Conservation (phyloP, 1,139 yeast genomes). For the Kodamaea derodonti region DNA sequence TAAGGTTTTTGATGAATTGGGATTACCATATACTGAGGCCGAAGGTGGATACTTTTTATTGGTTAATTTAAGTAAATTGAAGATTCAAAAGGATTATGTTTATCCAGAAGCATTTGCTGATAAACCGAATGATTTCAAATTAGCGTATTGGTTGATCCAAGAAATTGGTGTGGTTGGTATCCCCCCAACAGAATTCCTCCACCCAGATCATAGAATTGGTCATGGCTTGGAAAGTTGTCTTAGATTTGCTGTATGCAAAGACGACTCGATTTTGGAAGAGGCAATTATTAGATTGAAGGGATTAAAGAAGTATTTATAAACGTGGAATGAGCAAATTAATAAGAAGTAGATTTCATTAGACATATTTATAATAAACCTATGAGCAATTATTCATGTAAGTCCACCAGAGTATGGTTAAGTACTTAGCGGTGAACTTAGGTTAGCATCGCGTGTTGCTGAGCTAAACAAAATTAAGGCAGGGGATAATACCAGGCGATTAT, state of each 20-base stretch:
- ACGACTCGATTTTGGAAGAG: slow-evolving; percentile 69
- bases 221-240: slow-evolving; percentile 77
- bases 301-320: slow-evolving; percentile 52
- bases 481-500: no score
- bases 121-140: slow-evolving; percentile 75
- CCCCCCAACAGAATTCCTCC: slow-evolving; percentile 92
- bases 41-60: slow-evolving; percentile 92
- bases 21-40: slow-evolving; percentile 82
- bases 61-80: slow-evolving; percentile 79
- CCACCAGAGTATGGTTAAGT: no score
- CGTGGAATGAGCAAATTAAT: no score
- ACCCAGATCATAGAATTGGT: slow-evolving; percentile 55
- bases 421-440: no score
- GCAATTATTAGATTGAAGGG: slow-evolving; percentile 74
- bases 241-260: slow-evolving; percentile 95
- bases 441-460: no score
- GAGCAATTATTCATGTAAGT: no score
- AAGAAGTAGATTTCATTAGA: no score
- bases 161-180: slow-evolving; percentile 94
- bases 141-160: slow-evolving; percentile 88
- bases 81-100: slow-evolving; percentile 66
- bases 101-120: slow-evolving; percentile 66
- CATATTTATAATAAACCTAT: no score
- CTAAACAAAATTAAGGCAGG: no score
- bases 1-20: slow-evolving; percentile 76